phyloP scores from a whole-genome alignment of 768 basidiomycete species.

The Tulasnella sp. region DNA sequence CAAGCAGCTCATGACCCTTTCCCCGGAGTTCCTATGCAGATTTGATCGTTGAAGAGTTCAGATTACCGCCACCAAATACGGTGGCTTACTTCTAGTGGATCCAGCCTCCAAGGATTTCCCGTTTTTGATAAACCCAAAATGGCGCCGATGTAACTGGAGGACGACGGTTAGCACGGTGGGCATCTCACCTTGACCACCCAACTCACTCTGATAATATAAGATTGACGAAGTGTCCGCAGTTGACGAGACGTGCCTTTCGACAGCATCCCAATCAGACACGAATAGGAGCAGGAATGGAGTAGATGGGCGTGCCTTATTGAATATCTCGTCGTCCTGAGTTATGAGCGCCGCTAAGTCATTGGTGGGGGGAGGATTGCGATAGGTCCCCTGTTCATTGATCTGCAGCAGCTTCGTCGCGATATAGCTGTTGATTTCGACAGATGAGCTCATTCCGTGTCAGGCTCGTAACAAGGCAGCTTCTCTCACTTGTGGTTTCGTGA shows the following conservation, averaged over 20 bases:
- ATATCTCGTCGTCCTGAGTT: constrained; percentile 65
- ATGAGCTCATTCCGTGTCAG: background rate
- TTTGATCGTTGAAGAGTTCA: background rate
- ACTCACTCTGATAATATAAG: constrained; percentile 15
- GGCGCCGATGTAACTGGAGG: constrained; percentile 55
- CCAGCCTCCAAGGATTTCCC: constrained; percentile 51
- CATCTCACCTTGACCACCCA: background rate
- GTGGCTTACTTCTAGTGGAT: constrained; percentile 23
- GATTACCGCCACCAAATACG: too few species aligned
- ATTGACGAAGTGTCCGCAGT: constrained; percentile 32
- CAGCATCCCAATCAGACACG: too few species aligned
- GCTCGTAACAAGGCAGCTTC: constrained; percentile 20
- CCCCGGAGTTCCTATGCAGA: constrained; percentile 37
- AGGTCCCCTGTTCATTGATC: constrained; percentile 55
- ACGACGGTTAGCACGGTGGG: constrained; percentile 48
- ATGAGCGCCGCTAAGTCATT: constrained; percentile 2
- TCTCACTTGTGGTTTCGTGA: constrained; percentile 61
- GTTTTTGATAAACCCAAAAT: constrained; percentile 63
- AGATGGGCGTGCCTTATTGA: constrained; percentile 41
- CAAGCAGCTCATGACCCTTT: constrained; percentile 39
- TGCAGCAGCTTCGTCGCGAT: constrained; percentile 53
- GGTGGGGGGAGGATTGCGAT: constrained; percentile 23
- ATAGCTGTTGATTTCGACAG: constrained; percentile 34
- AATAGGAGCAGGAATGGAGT: too few species aligned
- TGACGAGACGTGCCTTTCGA: constrained; percentile 39